Base-by-base conservation (phyloP, 164 flowering plant genomes). In the Macadamia integrifolia region DNA sequence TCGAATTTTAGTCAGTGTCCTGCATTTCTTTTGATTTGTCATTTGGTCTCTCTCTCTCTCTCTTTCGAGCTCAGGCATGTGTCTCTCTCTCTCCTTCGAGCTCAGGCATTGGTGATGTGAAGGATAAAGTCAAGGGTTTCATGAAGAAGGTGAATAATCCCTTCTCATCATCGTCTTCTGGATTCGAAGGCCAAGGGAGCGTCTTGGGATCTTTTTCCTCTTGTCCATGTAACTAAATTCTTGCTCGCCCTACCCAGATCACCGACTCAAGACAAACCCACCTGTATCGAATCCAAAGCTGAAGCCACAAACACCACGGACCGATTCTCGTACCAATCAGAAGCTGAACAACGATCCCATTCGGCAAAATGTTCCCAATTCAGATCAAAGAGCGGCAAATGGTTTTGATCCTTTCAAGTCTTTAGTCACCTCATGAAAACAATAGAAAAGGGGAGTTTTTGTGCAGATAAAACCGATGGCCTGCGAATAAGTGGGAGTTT, bases 151-250 rank as follows among this genome's bases (percentile, higher is more conserved):
- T 91, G 77, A 88, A 86, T 78, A 83, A 72, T 30, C 84, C 81
- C 1, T 83, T 84, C 55, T 68, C 77, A 43, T 74, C 95, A 0
- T 80, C 93, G 3, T 86, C 98, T 32, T 86, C 94, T 12, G 89
- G 88, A 81, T 93, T 93, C 80, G 86, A 86, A 70, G 97, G 98
- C 74, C 96, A 85, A 66, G 96, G 94, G 13, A 76, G 96, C 70
- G 94, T 89, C 23, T 78, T 93, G 75, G 98, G 98, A 6, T 77
- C 81, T 14, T 76, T 84, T 32, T 82, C 94, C 0, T 79, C 88
- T 1, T 81, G 69, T 53, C 72, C 86, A 3, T 42, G 77, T 62
- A 80, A 75, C 66, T 70, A 79, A 1, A 68, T 53, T 30, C 71
- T 13, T 42, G 6, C 69, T 56, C 81, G 73, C 5, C 74, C 75